Evolutionary conservation across 192 early-diverging fungal genomes (phyloP).

Genomic region (Entophlyctis luteolus): DNA sequence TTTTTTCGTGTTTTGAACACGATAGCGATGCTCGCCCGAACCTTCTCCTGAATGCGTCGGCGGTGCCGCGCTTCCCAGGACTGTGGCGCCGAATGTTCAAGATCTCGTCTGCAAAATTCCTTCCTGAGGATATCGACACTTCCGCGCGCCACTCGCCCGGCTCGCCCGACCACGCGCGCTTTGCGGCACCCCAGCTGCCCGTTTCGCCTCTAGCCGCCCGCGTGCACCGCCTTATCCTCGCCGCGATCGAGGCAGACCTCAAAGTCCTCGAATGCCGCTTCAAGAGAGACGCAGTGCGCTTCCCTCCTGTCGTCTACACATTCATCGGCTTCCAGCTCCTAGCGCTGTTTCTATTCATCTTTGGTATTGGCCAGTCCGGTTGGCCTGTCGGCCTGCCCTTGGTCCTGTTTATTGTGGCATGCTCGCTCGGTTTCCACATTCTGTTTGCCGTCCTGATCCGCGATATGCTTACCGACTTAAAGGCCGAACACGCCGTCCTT

Average conservation of each 20-base stretch:
- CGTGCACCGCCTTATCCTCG: conserved; percentile 21
- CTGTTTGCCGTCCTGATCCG: conserved; percentile 5
- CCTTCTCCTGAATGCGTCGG: conserved; percentile 4
- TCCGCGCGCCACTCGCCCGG: conserved; percentile 1
- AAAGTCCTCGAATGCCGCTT: conserved; percentile 17
- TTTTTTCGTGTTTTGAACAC: not conserved
- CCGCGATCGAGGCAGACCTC: conserved; percentile 19
- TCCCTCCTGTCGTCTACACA: conserved; percentile 7
- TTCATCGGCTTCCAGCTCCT: conserved; percentile 20
- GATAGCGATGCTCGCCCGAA: not conserved
- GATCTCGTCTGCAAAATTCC: conserved; percentile 9
- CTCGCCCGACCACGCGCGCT: conserved; percentile 1
- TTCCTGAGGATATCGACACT: conserved; percentile 12
- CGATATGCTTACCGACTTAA: conserved; percentile 19
- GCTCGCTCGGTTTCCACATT: not conserved
- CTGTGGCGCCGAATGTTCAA: conserved; percentile 21
- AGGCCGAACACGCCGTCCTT: conserved; percentile 13
- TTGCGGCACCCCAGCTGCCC: conserved; percentile 2
- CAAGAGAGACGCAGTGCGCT: conserved; percentile 16
- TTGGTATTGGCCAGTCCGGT: not conserved
- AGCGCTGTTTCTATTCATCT: conserved; percentile 12
- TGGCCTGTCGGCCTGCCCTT: conserved; percentile 11
- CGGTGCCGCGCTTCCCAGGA: conserved; percentile 3
- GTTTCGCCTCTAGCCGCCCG: conserved; percentile 2
- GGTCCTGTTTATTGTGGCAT: not conserved